Base-by-base conservation (phyloP, 768 basidiomycete genomes). In the Hemileccinum rubropunctum region DNA sequence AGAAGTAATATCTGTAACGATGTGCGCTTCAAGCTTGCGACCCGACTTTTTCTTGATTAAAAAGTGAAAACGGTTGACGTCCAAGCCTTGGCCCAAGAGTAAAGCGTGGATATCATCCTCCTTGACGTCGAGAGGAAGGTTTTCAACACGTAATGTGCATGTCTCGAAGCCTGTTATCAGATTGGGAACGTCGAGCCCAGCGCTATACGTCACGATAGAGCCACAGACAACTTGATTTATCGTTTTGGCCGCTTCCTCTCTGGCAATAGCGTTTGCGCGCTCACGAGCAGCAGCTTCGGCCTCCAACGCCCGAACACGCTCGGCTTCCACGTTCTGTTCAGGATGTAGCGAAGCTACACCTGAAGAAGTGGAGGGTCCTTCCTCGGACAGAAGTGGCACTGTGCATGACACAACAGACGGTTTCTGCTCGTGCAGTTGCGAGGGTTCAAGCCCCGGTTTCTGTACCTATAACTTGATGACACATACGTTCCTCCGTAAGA, bases 91-190 rank as follows among this genome's bases (percentile, higher is more conserved):
- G 30, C 67, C 65, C 4, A 60, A 58, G 48, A 83, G 74, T 9
- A 83, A 63, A 0, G 68, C 65, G 6, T 50, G 64, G 12, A 83
- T 62, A 37, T 82, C 78, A 3, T 62, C 53, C 4, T 59, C 59
- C 37, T 62, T 72, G 3, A 70, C 69, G 32, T 76, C 63, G 18
- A 49, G 39, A 0, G 81, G 78, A 26, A 84, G 66, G 48, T 75
- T 75, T 44, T 65, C 69, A 40, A 84, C 63, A 2, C 61, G 73
- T 21, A 84, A 60, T 10, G 70, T 70, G 56, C 76, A 78, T 6
- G 76, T 73, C 36, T 84, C 78, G 53, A 80, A 82, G 4, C 79
- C 80, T 15, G 75, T 69, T 23, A 79, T 60, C 27, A 81, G 52
- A 28, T 67, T 59, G 34, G 63, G 63, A 34, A 84, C 66, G n/a